phyloP scores from a whole-genome alignment of 352 stramenopile species.

The Aphanomyces cochlioides region DNA sequence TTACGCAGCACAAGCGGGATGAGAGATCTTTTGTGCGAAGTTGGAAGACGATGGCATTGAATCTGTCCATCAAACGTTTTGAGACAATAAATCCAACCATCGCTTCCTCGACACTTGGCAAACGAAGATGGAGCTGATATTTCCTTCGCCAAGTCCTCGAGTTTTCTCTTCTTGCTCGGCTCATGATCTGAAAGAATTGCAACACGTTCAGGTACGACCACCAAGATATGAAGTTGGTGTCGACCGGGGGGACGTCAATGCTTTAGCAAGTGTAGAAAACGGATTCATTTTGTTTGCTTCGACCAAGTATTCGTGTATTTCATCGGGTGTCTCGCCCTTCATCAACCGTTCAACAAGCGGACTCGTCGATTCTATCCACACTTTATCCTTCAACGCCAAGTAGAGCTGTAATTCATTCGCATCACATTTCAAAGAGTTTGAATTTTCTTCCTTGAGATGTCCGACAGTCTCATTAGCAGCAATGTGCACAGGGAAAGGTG shows the following conservation, averaged over 20 bases:
- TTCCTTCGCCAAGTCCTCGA: constrained; percentile 31
- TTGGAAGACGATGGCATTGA: no score
- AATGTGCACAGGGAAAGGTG: background rate
- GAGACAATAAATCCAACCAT: constrained; percentile 96
- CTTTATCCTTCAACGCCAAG: no score
- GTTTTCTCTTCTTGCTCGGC: no score
- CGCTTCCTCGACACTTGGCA: constrained; percentile 73
- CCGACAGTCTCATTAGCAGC: background rate
- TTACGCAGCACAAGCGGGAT: constrained; percentile 99
- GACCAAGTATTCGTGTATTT: no score
- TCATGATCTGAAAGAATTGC: no score
- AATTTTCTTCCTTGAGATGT: no score
- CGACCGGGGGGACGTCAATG: background rate
- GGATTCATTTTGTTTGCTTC: background rate
- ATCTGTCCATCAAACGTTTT: constrained; percentile 85
- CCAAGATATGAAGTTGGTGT: background rate
- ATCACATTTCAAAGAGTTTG: no score
- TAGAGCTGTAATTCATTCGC: no score
- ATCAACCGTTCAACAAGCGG: no score
- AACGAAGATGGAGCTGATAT: background rate
- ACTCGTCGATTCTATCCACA: no score
- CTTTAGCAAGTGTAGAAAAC: background rate
- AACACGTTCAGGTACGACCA: background rate
- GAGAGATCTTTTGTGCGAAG: constrained; percentile 46
- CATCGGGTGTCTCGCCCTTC: no score